phyloP scores from a whole-genome alignment of 2,329 filamentous ascomycete genomes.

The Aspergillus phoenicis region DNA sequence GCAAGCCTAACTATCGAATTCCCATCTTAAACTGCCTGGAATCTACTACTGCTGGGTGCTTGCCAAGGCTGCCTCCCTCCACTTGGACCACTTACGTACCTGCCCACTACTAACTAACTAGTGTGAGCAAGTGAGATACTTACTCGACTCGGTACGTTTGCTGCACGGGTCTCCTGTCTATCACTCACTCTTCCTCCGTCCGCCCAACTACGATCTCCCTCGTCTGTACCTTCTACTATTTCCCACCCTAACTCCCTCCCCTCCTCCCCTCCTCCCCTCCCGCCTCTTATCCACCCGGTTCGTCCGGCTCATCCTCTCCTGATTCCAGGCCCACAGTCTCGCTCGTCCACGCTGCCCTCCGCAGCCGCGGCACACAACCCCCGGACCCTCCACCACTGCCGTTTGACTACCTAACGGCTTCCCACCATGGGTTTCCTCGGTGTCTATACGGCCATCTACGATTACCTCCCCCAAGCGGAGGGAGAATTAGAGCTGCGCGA shows the following conservation, averaged over 20 bases:
- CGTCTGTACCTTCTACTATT: neutral
- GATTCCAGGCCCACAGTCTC: neutral
- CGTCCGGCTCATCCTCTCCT: conserved; percentile 1
- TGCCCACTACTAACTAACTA: conserved; percentile 1
- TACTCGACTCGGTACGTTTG: neutral
- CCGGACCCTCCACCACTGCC: conserved; percentile 1
- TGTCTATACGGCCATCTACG: conserved; percentile 87
- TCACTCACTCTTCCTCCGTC: conserved; percentile 1
- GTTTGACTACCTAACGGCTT: conserved; percentile 7
- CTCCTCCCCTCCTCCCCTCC: neutral
- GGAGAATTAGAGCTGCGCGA: conserved; percentile 83
- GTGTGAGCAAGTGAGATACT: too few species aligned
- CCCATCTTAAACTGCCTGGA: neutral
- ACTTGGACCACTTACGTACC: conserved; percentile 12
- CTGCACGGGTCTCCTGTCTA: conserved; percentile 5
- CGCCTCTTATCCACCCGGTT: neutral
- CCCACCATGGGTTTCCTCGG: conserved; percentile 82
- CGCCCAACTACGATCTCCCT: neutral
- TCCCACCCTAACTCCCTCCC: conserved; percentile 1
- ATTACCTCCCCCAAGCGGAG: conserved; percentile 84
- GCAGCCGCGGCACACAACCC: conserved; percentile 15
- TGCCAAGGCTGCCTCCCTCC: conserved; percentile 9
- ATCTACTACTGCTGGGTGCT: neutral
- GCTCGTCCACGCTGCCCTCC: conserved; percentile 15
- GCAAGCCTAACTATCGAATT: neutral